phyloP scores from a whole-genome alignment of 2,329 filamentous ascomycete genomes.

The Fusarium ambrosium region DNA sequence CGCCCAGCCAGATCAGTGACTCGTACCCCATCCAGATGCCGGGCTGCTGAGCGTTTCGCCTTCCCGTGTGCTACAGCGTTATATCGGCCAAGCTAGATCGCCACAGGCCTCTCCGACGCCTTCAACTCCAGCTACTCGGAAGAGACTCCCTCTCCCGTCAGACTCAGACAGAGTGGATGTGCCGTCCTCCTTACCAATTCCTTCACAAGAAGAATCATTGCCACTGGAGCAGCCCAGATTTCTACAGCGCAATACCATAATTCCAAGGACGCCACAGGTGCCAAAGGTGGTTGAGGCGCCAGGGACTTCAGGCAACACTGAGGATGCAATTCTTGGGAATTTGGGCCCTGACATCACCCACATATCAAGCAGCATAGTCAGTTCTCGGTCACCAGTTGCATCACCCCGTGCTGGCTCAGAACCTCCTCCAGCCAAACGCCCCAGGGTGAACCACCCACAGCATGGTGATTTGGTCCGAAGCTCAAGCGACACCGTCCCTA shows the following conservation, averaged over 20 bases:
- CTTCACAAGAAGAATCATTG: constrained; percentile 24
- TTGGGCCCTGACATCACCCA: constrained; percentile 49
- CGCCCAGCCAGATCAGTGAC: constrained; percentile 67
- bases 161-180: constrained; percentile 20
- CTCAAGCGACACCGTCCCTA: constrained; percentile 49
- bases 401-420: constrained; percentile 49
- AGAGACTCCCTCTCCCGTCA: neutral
- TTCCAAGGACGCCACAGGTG: constrained; percentile 45
- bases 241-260: constrained; percentile 22
- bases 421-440: constrained; percentile 49
- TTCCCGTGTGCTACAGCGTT: constrained; percentile 63
- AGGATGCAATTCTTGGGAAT: constrained; percentile 22
- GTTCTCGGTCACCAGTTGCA: constrained; percentile 25
- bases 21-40: constrained; percentile 61
- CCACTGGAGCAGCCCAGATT: constrained; percentile 1
- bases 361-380: constrained; percentile 50
- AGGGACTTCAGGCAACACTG: constrained; percentile 13
- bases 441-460: constrained; percentile 30
- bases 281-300: neutral
- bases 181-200: constrained; percentile 45
- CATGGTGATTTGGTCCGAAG: constrained; percentile 45
- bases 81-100: constrained; percentile 52
- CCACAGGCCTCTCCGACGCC: constrained; percentile 44
- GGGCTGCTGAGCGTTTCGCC: constrained; percentile 57
- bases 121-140: constrained; percentile 34